Evolutionary conservation across 495 filamentous ascomycete species (phyloP).

Genomic region (Mytilinidion resinicola): DNA sequence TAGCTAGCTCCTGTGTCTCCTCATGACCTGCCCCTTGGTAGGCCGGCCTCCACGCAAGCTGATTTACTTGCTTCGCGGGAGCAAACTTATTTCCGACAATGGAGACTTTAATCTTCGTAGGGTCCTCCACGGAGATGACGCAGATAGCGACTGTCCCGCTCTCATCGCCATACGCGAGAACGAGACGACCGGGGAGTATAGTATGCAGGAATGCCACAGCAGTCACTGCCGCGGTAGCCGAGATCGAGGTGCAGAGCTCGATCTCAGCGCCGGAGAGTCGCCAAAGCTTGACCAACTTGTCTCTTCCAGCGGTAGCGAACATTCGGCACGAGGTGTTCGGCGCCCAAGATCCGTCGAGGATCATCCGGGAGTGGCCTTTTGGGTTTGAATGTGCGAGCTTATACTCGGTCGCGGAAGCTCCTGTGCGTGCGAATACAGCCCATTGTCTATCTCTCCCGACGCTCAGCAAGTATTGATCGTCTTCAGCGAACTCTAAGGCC

Average conservation of each 20-base stretch:
- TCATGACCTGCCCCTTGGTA: neutral
- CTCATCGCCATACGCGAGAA: constrained; percentile 65
- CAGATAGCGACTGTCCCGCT: constrained; percentile 48
- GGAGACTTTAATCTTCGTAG: constrained; percentile 42
- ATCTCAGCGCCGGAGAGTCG: constrained; percentile 34
- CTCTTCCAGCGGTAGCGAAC: constrained; percentile 84
- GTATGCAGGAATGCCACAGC: constrained; percentile 61
- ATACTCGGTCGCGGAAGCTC: constrained; percentile 41
- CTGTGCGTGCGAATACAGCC: constrained; percentile 61
- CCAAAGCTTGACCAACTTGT: constrained; percentile 84
- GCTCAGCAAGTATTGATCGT: constrained; percentile 71
- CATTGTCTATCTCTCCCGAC: constrained; percentile 89
- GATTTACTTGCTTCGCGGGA: constrained; percentile 66
- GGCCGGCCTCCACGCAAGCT: constrained; percentile 72
- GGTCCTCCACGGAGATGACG: constrained; percentile 31
- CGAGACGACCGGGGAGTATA: constrained; percentile 37
- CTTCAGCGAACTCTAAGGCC: constrained; percentile 65
- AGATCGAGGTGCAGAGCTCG: constrained; percentile 47
- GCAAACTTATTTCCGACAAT: constrained; percentile 27
- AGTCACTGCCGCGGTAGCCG: constrained; percentile 58
- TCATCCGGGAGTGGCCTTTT: constrained; percentile 87
- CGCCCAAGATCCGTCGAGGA: constrained; percentile 78
- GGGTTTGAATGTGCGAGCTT: constrained; percentile 55
- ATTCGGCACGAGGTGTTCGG: constrained; percentile 42
- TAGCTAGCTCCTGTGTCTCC: constrained; percentile 51